Evolutionary conservation across 495 filamentous ascomycete species (phyloP), one percentile per base, ranked within the genome.

Genomic region (Talaromyces thailandensis): DNA sequence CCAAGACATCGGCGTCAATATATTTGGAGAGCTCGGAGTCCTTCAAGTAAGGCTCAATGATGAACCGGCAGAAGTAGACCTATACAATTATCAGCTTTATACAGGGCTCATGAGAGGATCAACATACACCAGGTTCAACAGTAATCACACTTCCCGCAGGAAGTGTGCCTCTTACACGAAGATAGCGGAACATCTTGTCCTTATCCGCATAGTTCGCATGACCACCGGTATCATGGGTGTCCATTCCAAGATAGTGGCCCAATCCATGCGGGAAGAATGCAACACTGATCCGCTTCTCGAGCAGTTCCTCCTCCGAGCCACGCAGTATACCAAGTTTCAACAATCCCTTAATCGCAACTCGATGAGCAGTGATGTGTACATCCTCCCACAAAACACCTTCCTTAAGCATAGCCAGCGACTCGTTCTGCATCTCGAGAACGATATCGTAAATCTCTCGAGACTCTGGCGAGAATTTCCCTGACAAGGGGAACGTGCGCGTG

Each of bases 61-160:
- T 96, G 69, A 93, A 98, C 50, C 84, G 81, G 72, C 93, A 96
- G 70, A 98, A 99, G 70, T 96, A 97, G 58, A 96, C 87, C 84
- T 87, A 63, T 24, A n/a, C 28, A 24, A 45, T 29, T 28, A 50
- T 64, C 9, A 31, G 25, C 16, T 32, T 29, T 18, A 48, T 55
- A 21, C 1, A 45, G 18, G 1, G 12, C 32, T 24, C 23, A 16
- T 37, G 25, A 40, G n/a, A 12, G 26, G 24, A n/a, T 16, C 51
- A 32, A 71, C 85, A 73, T 79, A 89, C 85, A 28, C 92, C 92
- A 51, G 93, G 92, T 74, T 96, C 93, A 43, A 96, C 92, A 21
- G 93, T 96, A 62, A 96, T 84, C 16, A 96, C 88, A 50, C 86
- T 86, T 24, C 88, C 87, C 1, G 84, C 88, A 14, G 90, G 90